phyloP scores from a whole-genome alignment of 1,284 basidiomycete species.

The Ustilago xerochloae region DNA sequence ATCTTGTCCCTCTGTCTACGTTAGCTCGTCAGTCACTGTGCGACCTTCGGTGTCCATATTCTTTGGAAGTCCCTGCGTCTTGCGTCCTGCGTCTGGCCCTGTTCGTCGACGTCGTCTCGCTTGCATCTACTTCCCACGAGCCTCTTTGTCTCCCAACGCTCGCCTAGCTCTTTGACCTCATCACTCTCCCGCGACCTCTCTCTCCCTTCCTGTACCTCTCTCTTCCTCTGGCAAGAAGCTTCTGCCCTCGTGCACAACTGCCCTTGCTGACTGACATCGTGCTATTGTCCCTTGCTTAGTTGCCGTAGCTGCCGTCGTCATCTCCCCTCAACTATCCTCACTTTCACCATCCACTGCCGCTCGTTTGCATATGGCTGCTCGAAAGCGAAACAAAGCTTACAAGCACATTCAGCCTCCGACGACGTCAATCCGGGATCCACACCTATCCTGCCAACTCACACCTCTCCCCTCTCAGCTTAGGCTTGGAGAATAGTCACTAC shows the following conservation, averaged over 20 bases:
- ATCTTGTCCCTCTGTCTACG: not conserved
- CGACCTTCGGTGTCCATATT: not conserved
- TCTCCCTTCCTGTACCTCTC: not conserved
- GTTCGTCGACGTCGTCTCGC: conserved; percentile 2
- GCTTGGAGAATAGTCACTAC: not conserved
- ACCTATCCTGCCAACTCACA: not conserved
- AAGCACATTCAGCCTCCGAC: conserved; percentile 5
- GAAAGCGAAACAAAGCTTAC: conserved; percentile 18
- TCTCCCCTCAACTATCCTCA: no score
- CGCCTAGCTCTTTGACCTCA: conserved; percentile 21
- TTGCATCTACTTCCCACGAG: not conserved
- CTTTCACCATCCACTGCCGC: no score
- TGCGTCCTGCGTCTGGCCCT: no score
- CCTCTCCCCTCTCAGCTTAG: conserved; percentile 1
- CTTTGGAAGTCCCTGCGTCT: no score
- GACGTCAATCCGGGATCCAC: conserved; percentile 21
- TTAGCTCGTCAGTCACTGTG: not conserved
- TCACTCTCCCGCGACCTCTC: conserved; percentile 6
- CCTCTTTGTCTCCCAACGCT: not conserved
- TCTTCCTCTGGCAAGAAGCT: not conserved
- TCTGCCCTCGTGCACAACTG: not conserved
- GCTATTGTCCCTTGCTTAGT: conserved; percentile 6
- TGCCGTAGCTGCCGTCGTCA: conserved; percentile 3
- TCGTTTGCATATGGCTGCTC: no score
- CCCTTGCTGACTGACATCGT: conserved; percentile 4